Evolutionary conservation across 768 basidiomycete species (phyloP).

Genomic region (Collybia sp.): DNA sequence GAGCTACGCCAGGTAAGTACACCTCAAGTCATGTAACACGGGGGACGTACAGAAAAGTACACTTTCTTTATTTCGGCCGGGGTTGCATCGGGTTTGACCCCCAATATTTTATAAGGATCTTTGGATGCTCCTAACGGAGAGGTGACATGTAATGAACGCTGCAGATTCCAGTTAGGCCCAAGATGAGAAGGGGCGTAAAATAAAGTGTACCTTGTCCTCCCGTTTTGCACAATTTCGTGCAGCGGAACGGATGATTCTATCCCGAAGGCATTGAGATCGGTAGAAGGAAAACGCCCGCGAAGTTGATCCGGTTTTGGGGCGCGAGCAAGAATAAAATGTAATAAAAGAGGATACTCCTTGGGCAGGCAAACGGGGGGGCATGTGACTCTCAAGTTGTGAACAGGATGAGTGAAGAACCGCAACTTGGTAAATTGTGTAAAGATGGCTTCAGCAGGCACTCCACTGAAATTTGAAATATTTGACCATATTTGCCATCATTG

Average conservation of each 20-base stretch:
- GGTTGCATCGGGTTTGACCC: slow-evolving; percentile 79
- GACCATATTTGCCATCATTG: slow-evolving; percentile 17
- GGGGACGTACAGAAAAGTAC: slow-evolving; percentile 81
- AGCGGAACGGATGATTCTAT: slow-evolving; percentile 15
- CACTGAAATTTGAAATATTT: slow-evolving; percentile 31
- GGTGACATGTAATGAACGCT: slow-evolving; percentile 81
- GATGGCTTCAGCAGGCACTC: not conserved
- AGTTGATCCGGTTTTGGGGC: slow-evolving; percentile 21
- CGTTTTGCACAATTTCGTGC: slow-evolving; percentile 16
- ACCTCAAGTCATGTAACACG: slow-evolving; percentile 1
- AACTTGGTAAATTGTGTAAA: no score
- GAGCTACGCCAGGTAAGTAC: slow-evolving; percentile 49
- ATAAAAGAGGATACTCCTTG: slow-evolving; percentile 51
- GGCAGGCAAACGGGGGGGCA: slow-evolving; percentile 47
- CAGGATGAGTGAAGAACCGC: not conserved
- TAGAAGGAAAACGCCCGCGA: slow-evolving; percentile 34
- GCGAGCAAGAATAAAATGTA: slow-evolving; percentile 54
- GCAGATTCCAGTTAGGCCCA: slow-evolving; percentile 13
- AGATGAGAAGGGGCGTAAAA: slow-evolving; percentile 3
- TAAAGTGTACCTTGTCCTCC: slow-evolving; percentile 34
- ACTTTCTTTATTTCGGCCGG: slow-evolving; percentile 93
- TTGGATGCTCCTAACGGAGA: slow-evolving; percentile 51
- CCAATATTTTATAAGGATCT: slow-evolving; percentile 90
- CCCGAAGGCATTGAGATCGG: slow-evolving; percentile 29
- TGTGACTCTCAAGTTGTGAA: slow-evolving; percentile 18